Evolutionary conservation across 2,329 filamentous ascomycete genomes (phyloP).

Genomic region (Aspergillus vadensis): DNA sequence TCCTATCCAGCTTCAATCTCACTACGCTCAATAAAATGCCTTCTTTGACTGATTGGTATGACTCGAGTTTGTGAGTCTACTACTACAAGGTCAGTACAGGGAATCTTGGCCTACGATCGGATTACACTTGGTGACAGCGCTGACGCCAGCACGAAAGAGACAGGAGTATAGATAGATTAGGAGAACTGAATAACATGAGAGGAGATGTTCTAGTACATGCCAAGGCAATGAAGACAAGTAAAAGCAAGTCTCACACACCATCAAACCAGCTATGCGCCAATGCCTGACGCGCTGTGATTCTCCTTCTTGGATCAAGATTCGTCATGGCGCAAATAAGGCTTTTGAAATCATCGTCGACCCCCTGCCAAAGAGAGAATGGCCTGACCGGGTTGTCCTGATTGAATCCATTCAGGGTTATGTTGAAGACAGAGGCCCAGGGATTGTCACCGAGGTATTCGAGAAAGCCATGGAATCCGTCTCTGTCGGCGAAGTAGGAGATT

Average conservation of each 20-base stretch:
- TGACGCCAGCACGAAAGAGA: too few species aligned
- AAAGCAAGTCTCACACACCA: conserved; percentile 3
- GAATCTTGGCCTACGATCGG: too few species aligned
- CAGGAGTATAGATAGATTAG: too few species aligned
- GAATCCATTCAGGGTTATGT: conserved; percentile 44
- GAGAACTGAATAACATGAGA: too few species aligned
- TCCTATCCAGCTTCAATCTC: too few species aligned
- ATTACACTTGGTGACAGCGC: too few species aligned
- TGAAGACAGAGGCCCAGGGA: conserved; percentile 43
- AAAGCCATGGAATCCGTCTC: conserved; percentile 44
- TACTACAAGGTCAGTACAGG: too few species aligned
- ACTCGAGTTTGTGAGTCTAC: too few species aligned
- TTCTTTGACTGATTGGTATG: too few species aligned
- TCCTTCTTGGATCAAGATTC: conserved; percentile 35
- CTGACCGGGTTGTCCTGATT: conserved; percentile 44
- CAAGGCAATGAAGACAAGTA: too few species aligned
- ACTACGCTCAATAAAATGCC: too few species aligned
- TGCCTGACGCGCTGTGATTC: conserved; percentile 37
- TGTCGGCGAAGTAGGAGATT: conserved; percentile 52
- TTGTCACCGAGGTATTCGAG: conserved; percentile 47
- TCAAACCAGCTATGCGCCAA: conserved; percentile 34
- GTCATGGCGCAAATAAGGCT: conserved; percentile 34
- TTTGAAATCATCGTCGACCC: conserved; percentile 36
- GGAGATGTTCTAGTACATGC: too few species aligned
- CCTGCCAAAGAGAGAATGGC: conserved; percentile 47